Conservation (phyloP, 768 basidiomycete species). For the Lactifluus subvellereus region DNA sequence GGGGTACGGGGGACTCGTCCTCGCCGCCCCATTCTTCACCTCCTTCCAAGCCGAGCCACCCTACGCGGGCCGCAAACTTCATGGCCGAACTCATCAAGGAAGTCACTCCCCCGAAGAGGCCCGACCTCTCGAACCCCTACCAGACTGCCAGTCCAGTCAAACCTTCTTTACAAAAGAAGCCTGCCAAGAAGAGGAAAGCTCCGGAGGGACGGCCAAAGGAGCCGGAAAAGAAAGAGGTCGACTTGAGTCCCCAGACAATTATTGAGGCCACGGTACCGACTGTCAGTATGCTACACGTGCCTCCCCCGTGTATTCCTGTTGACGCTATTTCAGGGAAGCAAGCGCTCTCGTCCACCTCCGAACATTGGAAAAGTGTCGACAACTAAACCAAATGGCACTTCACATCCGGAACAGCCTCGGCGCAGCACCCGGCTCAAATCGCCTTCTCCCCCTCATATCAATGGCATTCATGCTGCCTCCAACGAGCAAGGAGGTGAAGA, state of each 20-base stretch:
- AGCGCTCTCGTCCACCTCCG: constrained; percentile 67
- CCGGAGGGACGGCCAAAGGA: constrained; percentile 25
- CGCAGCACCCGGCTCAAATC: constrained; percentile 27
- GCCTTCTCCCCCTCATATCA: constrained; percentile 17
- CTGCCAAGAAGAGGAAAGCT: constrained; percentile 28
- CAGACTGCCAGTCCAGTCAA: constrained; percentile 67
- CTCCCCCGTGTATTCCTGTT: neutral
- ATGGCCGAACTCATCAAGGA: constrained; percentile 70
- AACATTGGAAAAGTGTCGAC: constrained; percentile 40
- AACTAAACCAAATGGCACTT: constrained; percentile 19
- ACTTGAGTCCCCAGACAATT: constrained; percentile 54
- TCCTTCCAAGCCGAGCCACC: constrained; percentile 33
- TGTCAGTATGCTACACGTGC: constrained; percentile 38
- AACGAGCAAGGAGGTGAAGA: constrained; percentile 30
- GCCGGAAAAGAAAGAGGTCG: constrained; percentile 26
- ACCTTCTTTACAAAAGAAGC: constrained; percentile 29
- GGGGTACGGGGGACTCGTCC: constrained; percentile 43
- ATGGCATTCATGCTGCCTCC: constrained; percentile 6
- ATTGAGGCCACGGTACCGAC: constrained; percentile 74
- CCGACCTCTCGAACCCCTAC: constrained; percentile 74
- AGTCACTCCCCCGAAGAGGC: constrained; percentile 53
- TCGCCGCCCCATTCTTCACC: constrained; percentile 31
- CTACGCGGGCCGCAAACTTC: constrained; percentile 61
- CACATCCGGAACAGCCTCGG: constrained; percentile 22
- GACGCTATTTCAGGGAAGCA: constrained; percentile 53